A percentile compares a stretch with the other conserved stretches of the same genome.
Conservation (phyloP, 163 green algal species). For the Chlorella variabilis region DNA sequence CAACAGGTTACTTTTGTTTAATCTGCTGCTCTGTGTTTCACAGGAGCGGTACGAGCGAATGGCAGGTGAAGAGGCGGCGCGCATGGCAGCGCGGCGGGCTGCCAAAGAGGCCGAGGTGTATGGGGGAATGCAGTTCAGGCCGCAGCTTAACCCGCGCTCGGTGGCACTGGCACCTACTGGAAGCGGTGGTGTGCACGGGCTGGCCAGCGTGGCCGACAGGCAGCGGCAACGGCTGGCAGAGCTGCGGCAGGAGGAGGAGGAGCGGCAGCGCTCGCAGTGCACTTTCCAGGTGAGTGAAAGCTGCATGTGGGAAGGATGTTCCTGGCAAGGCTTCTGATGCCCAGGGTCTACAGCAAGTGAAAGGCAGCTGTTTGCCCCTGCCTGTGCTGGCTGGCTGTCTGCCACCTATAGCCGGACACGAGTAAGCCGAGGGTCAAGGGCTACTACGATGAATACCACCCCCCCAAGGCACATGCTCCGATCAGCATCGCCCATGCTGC, state of each 20-base stretch:
- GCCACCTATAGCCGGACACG: constrained; percentile 49
- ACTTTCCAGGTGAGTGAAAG: constrained; percentile 54
- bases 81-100: constrained; percentile 46
- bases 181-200: constrained; percentile 56
- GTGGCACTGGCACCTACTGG: constrained; percentile 46
- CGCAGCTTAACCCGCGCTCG: constrained; percentile 70
- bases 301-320: neutral
- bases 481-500: constrained; percentile 21
- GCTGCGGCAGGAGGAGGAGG: constrained; percentile 34
- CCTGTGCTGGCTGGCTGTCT: neutral
- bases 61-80: constrained; percentile 57
- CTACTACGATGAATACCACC: constrained; percentile 40
- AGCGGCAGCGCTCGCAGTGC: constrained; percentile 52
- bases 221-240: constrained; percentile 3
- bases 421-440: constrained; percentile 47
- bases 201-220: constrained; percentile 37
- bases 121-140: constrained; percentile 67
- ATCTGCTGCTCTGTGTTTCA: too few species aligned
- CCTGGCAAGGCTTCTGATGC: neutral
- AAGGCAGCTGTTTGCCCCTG: neutral
- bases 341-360: too few species aligned
- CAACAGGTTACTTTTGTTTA: too few species aligned
- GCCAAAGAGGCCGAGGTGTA: constrained; percentile 67
- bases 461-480: constrained; percentile 1
- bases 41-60: constrained; percentile 60